Evolutionary conservation across 768 basidiomycete genomes (phyloP), one percentile per base, ranked within the genome.

Genomic region (Infundibulicybe gibba): DNA sequence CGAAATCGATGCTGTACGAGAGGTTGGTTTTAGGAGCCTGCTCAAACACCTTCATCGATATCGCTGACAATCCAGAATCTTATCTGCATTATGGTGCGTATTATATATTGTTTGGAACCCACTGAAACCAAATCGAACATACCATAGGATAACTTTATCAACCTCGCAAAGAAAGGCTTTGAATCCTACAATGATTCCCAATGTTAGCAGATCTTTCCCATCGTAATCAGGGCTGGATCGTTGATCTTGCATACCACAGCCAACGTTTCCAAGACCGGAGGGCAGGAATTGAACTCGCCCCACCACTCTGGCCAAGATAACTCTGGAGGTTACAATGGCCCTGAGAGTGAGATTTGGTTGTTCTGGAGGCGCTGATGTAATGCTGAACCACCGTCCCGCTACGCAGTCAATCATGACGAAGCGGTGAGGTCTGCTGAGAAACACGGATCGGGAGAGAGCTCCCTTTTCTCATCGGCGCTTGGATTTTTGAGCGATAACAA

Each of bases 161-260:
- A 79, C 48, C 62, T 90, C 54, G 90, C 87, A 9, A 84, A 89
- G 64, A 63, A 90, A 63, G 80, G 81, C 51, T 62, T 76, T 54
- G 62, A 77, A 33, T 70, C 79, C 59, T 81, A 81, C 66, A 65
- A 70, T 54, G 57, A 70, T 21, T 77, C 73, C 14, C 75, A 80
- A 13, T 63, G 74, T 76, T 52, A 60, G 65, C 45, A 21, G 19
- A 39, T 45, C n/a, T n/a, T n/a, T n/a, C n/a, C n/a, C n/a, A n/a
- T n/a, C 44, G 30, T 48, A 47, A 34, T 49, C 25, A 37, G 15
- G 16, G 16, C 32, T 40, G 41, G 25, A 25, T 25, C 33, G 45
- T 55, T 62, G 39, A 60, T 49, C 48, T 43, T 45, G 32, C 19
- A 47, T 45, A 37, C 25, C 51, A 14, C 40, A 80, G 78, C 70